A percentile compares a stretch with the other conserved stretches of the same genome.
These are phyloP conservation scores for Cercospora zeina DNA, from an alignment of 2,329 filamentous ascomycete genomes.

Conservation along the genomic window DNA sequence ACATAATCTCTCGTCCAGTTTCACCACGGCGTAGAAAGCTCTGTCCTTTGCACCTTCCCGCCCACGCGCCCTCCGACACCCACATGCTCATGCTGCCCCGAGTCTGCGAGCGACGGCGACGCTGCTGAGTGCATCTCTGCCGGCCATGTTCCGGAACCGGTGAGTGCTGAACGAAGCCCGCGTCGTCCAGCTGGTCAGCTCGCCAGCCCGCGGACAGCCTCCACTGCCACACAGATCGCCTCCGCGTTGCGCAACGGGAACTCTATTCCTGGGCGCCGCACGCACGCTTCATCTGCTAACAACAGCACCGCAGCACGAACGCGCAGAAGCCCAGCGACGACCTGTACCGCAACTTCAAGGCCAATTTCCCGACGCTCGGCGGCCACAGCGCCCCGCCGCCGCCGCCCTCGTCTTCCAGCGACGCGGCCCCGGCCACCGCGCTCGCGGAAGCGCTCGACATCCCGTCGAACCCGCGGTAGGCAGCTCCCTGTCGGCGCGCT, in stretches of 20 bases:
- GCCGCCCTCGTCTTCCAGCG: conserved; percentile 31
- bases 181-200: no score
- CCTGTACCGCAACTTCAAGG: conserved; percentile 79
- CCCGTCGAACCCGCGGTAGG: conserved; percentile 49
- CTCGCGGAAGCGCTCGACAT: conserved; percentile 51
- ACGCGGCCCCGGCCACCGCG: conserved; percentile 46
- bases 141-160: conserved; percentile 52
- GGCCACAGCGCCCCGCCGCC: conserved; percentile 29
- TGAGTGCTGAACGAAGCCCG: conserved; percentile 42
- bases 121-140: conserved; percentile 23
- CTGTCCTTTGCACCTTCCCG: conserved; percentile 18
- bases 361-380: conserved; percentile 74
- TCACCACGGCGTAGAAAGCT: conserved; percentile 26
- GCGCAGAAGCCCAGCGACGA: conserved; percentile 85
- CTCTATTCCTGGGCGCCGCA: conserved; percentile 23
- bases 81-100: conserved; percentile 26
- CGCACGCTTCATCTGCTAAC: conserved; percentile 18
- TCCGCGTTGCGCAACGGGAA: conserved; percentile 30
- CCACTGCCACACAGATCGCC: conserved; percentile 30
- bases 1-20: conserved; percentile 27
- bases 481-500: conserved; percentile 28
- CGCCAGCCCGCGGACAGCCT: conserved; percentile 19
- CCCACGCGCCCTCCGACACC: conserved; percentile 15
- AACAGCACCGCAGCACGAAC: conserved; percentile 46
- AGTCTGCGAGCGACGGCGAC: conserved; percentile 21